Percentiles rank a stretch among this genome's conserved stretches.
Evolutionary conservation across 2,329 filamentous ascomycete species (phyloP).

Genomic region (Trichophyton schoenleinii): DNA sequence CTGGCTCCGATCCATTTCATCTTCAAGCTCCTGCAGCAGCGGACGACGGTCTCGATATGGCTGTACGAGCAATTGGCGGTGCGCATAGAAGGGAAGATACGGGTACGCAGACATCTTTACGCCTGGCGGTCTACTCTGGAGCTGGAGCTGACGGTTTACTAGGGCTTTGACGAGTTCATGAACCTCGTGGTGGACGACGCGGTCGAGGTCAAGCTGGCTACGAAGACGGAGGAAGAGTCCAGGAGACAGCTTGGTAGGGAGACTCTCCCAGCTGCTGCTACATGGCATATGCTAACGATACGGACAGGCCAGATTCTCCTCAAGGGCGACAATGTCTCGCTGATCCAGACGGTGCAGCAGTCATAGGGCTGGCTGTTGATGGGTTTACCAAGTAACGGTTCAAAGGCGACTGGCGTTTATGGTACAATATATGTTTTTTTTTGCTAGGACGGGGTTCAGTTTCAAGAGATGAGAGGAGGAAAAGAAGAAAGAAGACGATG

Average conservation of each 20-base stretch:
- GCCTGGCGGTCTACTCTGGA: not conserved
- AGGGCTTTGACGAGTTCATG: slow-evolving; percentile 99
- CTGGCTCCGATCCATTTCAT: slow-evolving; percentile 76
- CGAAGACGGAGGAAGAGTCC: slow-evolving; percentile 68
- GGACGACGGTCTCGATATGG: slow-evolving; percentile 85
- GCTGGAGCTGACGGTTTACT: slow-evolving; percentile 5
- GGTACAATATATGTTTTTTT: not conserved
- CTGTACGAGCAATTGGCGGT: slow-evolving; percentile 91
- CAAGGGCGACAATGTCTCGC: slow-evolving; percentile 76
- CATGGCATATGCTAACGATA: not conserved
- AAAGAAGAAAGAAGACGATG: not conserved
- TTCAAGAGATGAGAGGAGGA: not conserved
- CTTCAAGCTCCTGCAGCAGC: slow-evolving; percentile 79
- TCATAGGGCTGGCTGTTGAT: slow-evolving; percentile 13
- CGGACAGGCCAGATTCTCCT: slow-evolving; percentile 66
- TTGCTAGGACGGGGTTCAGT: not conserved
- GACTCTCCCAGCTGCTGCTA: not conserved
- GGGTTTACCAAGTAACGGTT: slow-evolving; percentile 2
- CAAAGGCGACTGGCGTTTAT: slow-evolving; percentile 9
- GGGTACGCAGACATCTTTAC: slow-evolving; percentile 43
- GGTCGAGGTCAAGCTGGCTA: slow-evolving; percentile 75
- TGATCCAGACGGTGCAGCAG: slow-evolving; percentile 52
- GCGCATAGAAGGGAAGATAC: slow-evolving; percentile 90
- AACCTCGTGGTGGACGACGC: slow-evolving; percentile 95
- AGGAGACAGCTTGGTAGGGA: slow-evolving; percentile 63